Percentiles rank a stretch among this genome's conserved stretches.
phyloP scores from a whole-genome alignment of 106 monocot species.

The Ottelia alismoides region DNA sequence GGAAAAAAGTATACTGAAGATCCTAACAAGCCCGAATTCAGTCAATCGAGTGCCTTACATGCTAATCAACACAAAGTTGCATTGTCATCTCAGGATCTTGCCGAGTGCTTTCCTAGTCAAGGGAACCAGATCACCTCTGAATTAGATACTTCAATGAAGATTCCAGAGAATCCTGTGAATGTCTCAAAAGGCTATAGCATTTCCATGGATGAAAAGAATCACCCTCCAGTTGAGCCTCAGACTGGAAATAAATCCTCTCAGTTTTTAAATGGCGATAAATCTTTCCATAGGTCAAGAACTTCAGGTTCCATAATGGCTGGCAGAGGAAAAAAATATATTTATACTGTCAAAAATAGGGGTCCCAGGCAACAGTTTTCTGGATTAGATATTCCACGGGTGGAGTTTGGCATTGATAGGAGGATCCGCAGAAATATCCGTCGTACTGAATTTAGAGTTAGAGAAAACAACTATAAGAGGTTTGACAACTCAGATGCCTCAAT shows the following conservation, averaged over 20 bases:
- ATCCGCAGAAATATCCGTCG: slow-evolving; percentile 15
- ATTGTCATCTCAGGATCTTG: slow-evolving; percentile 12
- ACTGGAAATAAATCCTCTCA: slow-evolving; percentile 9
- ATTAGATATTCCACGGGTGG: slow-evolving; percentile 19
- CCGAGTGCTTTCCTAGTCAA: not conserved
- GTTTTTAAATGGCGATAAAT: slow-evolving; percentile 18
- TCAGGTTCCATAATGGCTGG: slow-evolving; percentile 19
- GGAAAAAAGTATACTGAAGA: slow-evolving; percentile 1
- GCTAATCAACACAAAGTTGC: not conserved
- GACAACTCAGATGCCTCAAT: not conserved
- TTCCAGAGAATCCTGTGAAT: slow-evolving; percentile 9
- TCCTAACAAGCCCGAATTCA: slow-evolving; percentile 8
- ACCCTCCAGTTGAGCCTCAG: slow-evolving; percentile 4
- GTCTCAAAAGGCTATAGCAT: slow-evolving; percentile 17
- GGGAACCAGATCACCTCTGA: not conserved
- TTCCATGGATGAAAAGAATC: slow-evolving; percentile 13
- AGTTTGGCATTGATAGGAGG: slow-evolving; percentile 41
- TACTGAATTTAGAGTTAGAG: slow-evolving; percentile 12
- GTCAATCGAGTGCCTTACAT: slow-evolving; percentile 1
- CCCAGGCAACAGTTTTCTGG: slow-evolving; percentile 19
- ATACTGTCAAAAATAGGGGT: slow-evolving; percentile 31
- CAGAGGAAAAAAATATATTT: slow-evolving; percentile 48
- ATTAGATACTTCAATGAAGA: not conserved
- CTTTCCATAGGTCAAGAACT: slow-evolving; percentile 15
- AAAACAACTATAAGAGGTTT: slow-evolving; percentile 1